Conservation (phyloP, 305 asterid species). For the Fraxinus baroniana region DNA sequence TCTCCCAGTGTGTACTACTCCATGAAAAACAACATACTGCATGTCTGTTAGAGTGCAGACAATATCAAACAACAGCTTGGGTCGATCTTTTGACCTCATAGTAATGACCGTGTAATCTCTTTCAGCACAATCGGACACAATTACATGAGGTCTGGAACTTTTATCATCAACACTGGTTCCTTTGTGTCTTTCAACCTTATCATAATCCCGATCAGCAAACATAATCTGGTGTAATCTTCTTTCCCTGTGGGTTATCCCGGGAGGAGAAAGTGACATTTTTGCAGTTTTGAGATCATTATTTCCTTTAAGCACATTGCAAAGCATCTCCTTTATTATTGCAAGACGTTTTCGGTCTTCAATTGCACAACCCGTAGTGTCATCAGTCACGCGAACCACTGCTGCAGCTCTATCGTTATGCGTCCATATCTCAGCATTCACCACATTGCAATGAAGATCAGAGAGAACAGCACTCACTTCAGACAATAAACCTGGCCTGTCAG, state of each 20-base stretch:
- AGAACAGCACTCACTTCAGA: conserved; percentile 80
- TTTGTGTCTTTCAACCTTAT: conserved; percentile 39
- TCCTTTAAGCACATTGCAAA: conserved; percentile 59
- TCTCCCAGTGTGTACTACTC: conserved; percentile 67
- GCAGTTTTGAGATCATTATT: conserved; percentile 50
- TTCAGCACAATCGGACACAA: conserved; percentile 56
- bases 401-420: conserved; percentile 80
- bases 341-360: conserved; percentile 62
- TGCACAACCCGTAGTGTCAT: conserved; percentile 47
- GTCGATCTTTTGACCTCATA: conserved; percentile 68
- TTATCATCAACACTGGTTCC: conserved; percentile 32
- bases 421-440: conserved; percentile 75
- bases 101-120: conserved; percentile 70
- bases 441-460: conserved; percentile 62
- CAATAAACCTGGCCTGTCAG: conserved; percentile 79
- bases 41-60: conserved; percentile 78
- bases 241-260: conserved; percentile 63
- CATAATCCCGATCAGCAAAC: conserved; percentile 78
- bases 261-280: conserved; percentile 61
- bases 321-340: conserved; percentile 45
- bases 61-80: conserved; percentile 76
- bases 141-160: conserved; percentile 51
- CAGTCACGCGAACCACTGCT: conserved; percentile 66
- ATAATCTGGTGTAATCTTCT: conserved; percentile 82
- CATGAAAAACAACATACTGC: conserved; percentile 79